Conservation (phyloP, 2,329 filamentous ascomycete genomes). For the Fusarium sp. region DNA sequence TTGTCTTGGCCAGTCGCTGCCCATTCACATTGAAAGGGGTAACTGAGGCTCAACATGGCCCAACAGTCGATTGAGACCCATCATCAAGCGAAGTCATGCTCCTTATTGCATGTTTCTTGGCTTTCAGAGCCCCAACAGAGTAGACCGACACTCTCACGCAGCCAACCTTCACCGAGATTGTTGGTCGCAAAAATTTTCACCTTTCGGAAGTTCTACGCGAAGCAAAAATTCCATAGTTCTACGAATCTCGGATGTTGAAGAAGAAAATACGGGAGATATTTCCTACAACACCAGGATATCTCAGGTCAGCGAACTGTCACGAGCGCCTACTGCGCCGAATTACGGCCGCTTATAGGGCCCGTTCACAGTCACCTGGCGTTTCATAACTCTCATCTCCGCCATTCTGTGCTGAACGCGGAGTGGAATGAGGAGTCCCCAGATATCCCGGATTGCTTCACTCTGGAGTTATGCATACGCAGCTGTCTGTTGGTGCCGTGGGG, state of each 20-base stretch:
- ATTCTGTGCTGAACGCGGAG: constrained; percentile 23
- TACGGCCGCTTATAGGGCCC: constrained; percentile 36
- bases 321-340: constrained; percentile 32
- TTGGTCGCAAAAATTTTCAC: background rate
- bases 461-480: constrained; percentile 19
- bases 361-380: constrained; percentile 36
- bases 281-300: constrained; percentile 14
- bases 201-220: constrained; percentile 18
- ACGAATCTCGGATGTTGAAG: constrained; percentile 30
- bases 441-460: constrained; percentile 24
- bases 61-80: constrained; percentile 13
- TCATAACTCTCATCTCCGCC: constrained; percentile 38
- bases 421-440: constrained; percentile 40
- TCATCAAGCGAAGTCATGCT: constrained; percentile 12
- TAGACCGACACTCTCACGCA: constrained; percentile 2
- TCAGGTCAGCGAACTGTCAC: constrained; percentile 12
- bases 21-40: constrained; percentile 20
- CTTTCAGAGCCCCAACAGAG: background rate
- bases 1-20: constrained; percentile 21
- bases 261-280: constrained; percentile 32
- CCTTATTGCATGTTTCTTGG: constrained; percentile 26
- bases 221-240: constrained; percentile 5
- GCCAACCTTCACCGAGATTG: constrained; percentile 16
- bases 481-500: constrained; percentile 23
- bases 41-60: constrained; percentile 1